phyloP scores from a whole-genome alignment of 257 asterid genomes.

The Solanum medicagineum region DNA sequence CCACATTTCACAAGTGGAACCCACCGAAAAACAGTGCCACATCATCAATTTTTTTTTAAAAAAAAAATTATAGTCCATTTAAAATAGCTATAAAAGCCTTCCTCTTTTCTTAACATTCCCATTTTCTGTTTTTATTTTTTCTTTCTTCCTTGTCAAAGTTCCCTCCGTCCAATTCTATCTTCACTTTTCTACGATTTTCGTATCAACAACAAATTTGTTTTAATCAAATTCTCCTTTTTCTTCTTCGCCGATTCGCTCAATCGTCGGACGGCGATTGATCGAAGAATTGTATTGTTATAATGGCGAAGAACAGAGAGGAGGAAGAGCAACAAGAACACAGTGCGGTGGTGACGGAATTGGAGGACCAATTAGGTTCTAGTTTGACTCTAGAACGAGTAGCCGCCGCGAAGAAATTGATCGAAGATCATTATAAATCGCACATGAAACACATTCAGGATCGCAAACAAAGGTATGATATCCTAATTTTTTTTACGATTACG shows the following conservation, averaged over 20 bases:
- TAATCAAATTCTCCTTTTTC: not conserved
- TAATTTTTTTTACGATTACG: not conserved
- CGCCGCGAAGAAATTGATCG: conserved; percentile 73
- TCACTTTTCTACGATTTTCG: not conserved
- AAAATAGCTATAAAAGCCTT: not conserved
- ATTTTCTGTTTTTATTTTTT: not conserved
- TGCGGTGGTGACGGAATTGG: conserved; percentile 18
- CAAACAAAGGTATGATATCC: conserved; percentile 1
- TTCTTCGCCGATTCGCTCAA: not conserved
- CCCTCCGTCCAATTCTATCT: not conserved
- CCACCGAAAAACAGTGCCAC: not conserved
- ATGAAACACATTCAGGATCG: conserved; percentile 62
- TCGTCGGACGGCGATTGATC: not conserved
- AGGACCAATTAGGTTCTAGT: conserved; percentile 36
- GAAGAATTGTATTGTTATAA: not conserved
- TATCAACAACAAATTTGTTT: not conserved
- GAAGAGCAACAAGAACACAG: not conserved
- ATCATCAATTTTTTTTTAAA: not conserved
- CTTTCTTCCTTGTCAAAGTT: not conserved
- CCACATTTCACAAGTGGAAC: not conserved
- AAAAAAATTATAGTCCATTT: not conserved
- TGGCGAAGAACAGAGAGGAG: conserved; percentile 11
- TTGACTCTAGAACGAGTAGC: conserved; percentile 70
- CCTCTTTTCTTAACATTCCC: not conserved
- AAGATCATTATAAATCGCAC: conserved; percentile 57